Percentiles rank a stretch among this genome's conserved stretches.
phyloP scores from a whole-genome alignment of 176 grass and related monocot species.

The Chrysopogon serrulatus region DNA sequence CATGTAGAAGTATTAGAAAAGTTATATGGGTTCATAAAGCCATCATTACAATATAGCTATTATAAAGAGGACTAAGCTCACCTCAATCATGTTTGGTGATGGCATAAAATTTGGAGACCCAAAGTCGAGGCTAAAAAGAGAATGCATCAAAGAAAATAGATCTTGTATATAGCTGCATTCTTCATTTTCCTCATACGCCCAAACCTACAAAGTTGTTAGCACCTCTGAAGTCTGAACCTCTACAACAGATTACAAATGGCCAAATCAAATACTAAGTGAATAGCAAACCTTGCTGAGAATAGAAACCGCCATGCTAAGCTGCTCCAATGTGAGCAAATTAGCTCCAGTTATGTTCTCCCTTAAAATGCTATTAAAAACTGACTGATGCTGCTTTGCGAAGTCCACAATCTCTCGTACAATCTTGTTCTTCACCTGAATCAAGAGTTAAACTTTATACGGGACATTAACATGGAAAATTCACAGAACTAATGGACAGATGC shows the following conservation, averaged over 20 bases:
- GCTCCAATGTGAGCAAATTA: constrained; percentile 70
- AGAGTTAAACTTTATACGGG: constrained; percentile 7
- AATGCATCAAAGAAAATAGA: constrained; percentile 74
- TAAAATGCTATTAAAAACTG: constrained; percentile 68
- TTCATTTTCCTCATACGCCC: constrained; percentile 92
- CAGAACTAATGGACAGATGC: constrained; percentile 8
- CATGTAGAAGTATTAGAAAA: constrained; percentile 37
- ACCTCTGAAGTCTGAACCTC: constrained; percentile 15
- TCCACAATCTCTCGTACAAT: constrained; percentile 88
- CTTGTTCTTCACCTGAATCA: constrained; percentile 91
- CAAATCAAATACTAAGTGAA: constrained; percentile 29
- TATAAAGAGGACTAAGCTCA: constrained; percentile 28
- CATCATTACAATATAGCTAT: not conserved
- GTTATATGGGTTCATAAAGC: not conserved
- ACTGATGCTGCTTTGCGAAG: constrained; percentile 74
- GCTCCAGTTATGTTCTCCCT: constrained; percentile 62
- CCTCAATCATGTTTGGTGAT: constrained; percentile 74
- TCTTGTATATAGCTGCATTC: constrained; percentile 76
- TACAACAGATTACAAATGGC: not conserved
- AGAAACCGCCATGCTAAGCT: constrained; percentile 72
- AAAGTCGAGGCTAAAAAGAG: constrained; percentile 60
- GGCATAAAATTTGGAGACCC: constrained; percentile 57
- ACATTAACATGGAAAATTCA: constrained; percentile 5
- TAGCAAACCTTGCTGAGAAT: constrained; percentile 84
- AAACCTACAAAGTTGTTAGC: constrained; percentile 51